phyloP scores from a whole-genome alignment of 208 protist genomes.

The Leptomonas pyrrhocoris region DNA sequence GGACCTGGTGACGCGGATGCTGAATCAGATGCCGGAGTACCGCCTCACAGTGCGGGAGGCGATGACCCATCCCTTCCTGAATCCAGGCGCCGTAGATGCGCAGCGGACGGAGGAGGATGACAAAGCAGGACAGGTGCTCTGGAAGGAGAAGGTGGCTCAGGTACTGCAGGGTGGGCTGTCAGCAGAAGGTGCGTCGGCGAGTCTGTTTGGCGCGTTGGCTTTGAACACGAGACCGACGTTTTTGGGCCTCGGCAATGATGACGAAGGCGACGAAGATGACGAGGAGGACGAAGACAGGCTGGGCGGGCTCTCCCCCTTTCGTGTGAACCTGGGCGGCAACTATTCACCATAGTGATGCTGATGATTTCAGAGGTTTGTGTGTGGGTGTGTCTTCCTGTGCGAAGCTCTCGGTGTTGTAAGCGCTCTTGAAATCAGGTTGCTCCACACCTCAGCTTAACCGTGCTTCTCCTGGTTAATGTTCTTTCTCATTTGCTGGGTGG shows the following conservation, averaged over 20 bases:
- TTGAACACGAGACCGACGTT: constrained; percentile 16
- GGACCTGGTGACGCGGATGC: constrained; percentile 75
- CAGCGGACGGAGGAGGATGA: constrained; percentile 28
- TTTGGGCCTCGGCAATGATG: constrained; percentile 37
- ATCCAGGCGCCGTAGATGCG: neutral
- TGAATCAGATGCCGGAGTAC: constrained; percentile 47
- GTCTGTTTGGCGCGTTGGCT: constrained; percentile 25
- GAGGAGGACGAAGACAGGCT: constrained; percentile 18
- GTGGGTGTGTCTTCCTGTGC: no score
- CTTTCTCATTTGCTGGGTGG: no score
- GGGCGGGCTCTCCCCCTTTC: constrained; percentile 17
- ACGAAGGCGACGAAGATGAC: constrained; percentile 34
- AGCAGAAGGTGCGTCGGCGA: neutral
- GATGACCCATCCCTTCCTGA: constrained; percentile 73
- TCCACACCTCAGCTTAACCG: no score
- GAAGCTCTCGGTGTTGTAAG: no score
- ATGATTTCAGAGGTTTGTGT: no score
- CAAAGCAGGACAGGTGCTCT: constrained; percentile 41
- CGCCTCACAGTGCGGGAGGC: constrained; percentile 67
- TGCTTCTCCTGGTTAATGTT: no score
- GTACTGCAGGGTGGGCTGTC: constrained; percentile 23
- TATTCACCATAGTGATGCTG: neutral
- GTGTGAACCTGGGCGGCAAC: constrained; percentile 8
- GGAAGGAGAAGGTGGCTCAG: constrained; percentile 49
- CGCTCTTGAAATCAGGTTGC: no score